phyloP scores from a whole-genome alignment of 2,329 filamentous ascomycete genomes.

The Exserohilum rostratum region DNA sequence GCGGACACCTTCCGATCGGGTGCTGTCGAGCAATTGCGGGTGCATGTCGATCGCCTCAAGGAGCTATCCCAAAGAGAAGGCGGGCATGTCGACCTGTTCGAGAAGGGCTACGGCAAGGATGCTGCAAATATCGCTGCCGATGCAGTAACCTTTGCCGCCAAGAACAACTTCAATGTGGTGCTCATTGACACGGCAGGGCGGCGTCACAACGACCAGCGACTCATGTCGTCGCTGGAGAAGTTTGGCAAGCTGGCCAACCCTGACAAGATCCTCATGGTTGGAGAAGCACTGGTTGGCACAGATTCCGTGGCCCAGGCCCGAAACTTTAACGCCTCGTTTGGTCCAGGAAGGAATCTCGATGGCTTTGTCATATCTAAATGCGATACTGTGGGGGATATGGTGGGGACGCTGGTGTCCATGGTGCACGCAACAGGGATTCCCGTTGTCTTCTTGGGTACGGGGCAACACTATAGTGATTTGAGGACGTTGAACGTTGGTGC shows the following conservation, averaged over 20 bases:
- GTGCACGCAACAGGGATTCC: conserved; percentile 97
- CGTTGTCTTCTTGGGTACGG: conserved; percentile 84
- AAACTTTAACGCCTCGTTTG: conserved; percentile 95
- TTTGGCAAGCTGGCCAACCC: conserved; percentile 95
- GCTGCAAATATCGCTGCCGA: conserved; percentile 95
- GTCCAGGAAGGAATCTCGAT: conserved; percentile 77
- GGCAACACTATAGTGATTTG: conserved; percentile 71
- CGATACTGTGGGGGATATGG: conserved; percentile 99
- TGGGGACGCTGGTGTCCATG: conserved; percentile 92
- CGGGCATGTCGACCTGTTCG: conserved; percentile 82
- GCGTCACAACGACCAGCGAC: conserved; percentile 89
- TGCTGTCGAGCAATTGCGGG: conserved; percentile 93
- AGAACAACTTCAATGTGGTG: conserved; percentile 85
- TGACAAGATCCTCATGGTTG: conserved; percentile 98
- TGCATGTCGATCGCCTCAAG: conserved; percentile 91
- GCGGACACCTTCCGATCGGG: conserved; percentile 97
- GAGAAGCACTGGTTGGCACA: conserved; percentile 88
- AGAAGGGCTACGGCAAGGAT: conserved; percentile 97
- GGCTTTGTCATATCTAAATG: conserved; percentile 99
- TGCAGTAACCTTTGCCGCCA: conserved; percentile 79
- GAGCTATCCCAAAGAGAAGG: conserved; percentile 86
- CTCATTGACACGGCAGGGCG: conserved; percentile 96
- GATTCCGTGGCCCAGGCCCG: conserved; percentile 94
- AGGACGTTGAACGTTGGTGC: conserved; percentile 68
- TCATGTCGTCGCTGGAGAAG: conserved; percentile 97